These are phyloP conservation scores for Simmondsia chinensis DNA, from an alignment of 148 eudicot genomes.

Conservation along the genomic window DNA sequence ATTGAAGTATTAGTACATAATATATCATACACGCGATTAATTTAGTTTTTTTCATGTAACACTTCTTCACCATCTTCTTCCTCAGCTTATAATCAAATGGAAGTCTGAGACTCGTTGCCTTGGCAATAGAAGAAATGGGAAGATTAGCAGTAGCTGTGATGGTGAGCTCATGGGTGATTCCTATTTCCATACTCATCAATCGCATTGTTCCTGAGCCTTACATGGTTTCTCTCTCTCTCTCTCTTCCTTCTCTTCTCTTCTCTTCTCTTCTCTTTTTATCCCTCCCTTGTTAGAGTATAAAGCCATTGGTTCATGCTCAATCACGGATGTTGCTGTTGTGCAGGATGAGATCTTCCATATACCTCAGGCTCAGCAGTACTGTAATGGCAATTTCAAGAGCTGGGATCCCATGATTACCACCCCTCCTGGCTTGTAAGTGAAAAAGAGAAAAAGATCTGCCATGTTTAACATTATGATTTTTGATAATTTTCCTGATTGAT, in stretches of 20 bases:
- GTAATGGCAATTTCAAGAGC: slow-evolving; percentile 62
- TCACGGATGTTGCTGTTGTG: not conserved
- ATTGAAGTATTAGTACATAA: too few species aligned
- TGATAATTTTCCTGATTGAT: too few species aligned
- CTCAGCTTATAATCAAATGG: too few species aligned
- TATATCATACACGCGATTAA: too few species aligned
- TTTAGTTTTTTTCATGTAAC: too few species aligned
- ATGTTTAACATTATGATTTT: too few species aligned
- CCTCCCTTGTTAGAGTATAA: too few species aligned
- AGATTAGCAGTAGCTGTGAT: slow-evolving; percentile 47
- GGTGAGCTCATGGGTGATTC: slow-evolving; percentile 59
- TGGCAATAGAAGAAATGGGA: slow-evolving; percentile 41
- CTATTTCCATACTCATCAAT: slow-evolving; percentile 66
- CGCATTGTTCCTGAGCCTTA: slow-evolving; percentile 66
- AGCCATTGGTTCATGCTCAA: too few species aligned
- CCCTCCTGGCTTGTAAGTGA: slow-evolving; percentile 84
- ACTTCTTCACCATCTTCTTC: too few species aligned
- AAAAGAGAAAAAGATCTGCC: too few species aligned
- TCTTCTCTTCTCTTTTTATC: not conserved
- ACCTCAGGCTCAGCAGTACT: slow-evolving; percentile 86
- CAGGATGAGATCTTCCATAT: slow-evolving; percentile 98
- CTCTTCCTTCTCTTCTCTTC: not conserved
- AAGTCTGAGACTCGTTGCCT: too few species aligned
- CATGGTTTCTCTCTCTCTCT: slow-evolving; percentile 46
- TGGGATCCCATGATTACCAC: slow-evolving; percentile 99